Conservation (phyloP, 2,329 filamentous ascomycete genomes). For the Rutstroemia sp. region DNA sequence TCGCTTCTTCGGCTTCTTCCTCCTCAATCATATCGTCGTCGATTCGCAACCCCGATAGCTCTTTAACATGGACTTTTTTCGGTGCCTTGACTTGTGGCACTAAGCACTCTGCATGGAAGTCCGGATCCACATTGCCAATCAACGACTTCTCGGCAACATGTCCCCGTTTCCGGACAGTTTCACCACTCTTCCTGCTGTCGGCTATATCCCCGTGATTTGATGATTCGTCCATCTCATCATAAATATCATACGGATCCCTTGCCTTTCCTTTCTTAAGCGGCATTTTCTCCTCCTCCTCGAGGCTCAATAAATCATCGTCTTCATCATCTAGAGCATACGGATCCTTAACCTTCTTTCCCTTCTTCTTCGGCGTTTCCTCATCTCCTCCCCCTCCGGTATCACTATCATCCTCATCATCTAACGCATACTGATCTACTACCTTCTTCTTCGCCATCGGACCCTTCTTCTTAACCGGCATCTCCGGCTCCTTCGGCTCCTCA, state of each 20-base stretch:
- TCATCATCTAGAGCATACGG: neutral
- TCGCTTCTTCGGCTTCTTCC: neutral
- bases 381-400: neutral
- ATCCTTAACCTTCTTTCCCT: neutral
- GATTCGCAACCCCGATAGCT: neutral
- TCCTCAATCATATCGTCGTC: slow-evolving; percentile 3
- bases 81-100: slow-evolving; percentile 2
- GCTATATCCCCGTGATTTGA: slow-evolving; percentile 1
- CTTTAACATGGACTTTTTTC: slow-evolving; percentile 1
- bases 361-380: neutral
- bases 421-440: slow-evolving; percentile 2
- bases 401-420: slow-evolving; percentile 3
- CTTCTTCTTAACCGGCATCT: slow-evolving; percentile 5
- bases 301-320: slow-evolving; percentile 2
- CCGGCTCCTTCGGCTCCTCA: slow-evolving; percentile 3
- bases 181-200: neutral
- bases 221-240: slow-evolving; percentile 1
- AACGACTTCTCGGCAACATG: slow-evolving; percentile 1
- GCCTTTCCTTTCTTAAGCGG: neutral
- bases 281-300: neutral
- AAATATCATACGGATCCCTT: neutral
- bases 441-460: neutral
- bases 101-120: slow-evolving; percentile 25
- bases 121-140: slow-evolving; percentile 21
- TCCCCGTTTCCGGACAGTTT: neutral